A percentile compares a stretch with the other conserved stretches of the same genome.
phyloP scores from a whole-genome alignment of 179 eudicot species.

The Monotropa hypopitys region DNA sequence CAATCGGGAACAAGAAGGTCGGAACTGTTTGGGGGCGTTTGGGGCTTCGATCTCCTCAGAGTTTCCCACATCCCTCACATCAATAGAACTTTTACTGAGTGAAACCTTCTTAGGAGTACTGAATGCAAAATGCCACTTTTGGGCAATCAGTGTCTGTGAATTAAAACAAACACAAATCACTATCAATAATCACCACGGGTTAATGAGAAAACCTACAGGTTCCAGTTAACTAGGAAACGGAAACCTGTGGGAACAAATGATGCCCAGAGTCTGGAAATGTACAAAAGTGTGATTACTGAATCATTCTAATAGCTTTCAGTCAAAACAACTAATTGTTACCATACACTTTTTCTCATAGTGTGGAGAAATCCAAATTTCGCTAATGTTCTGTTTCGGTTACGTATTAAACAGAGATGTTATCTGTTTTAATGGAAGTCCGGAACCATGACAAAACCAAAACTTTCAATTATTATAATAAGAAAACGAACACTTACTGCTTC shows the following conservation, averaged over 20 bases:
- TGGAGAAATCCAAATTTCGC: too few relatives aligned
- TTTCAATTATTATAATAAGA: not conserved
- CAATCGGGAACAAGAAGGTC: constrained; percentile 20
- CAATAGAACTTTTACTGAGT: constrained; percentile 19
- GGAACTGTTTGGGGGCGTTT: constrained; percentile 46
- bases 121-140: constrained; percentile 51
- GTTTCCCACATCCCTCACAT: constrained; percentile 4
- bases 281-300: not conserved
- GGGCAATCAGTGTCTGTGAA: constrained; percentile 49
- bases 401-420: not conserved
- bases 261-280: not conserved
- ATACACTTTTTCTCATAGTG: not conserved
- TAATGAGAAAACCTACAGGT: too few relatives aligned
- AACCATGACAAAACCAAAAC: not conserved
- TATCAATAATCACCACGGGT: not conserved
- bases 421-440: not conserved
- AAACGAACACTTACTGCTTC: constrained; percentile 49
- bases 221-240: not conserved
- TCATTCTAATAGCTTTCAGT: not conserved
- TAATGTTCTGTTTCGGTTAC: not conserved
- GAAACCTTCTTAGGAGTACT: constrained; percentile 46
- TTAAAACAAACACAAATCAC: not conserved
- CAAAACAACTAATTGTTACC: too few relatives aligned
- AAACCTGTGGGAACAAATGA: not conserved
- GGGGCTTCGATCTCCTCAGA: constrained; percentile 36